phyloP scores from a whole-genome alignment of 2,329 filamentous ascomycete species.

The Botrytis paeoniae region DNA sequence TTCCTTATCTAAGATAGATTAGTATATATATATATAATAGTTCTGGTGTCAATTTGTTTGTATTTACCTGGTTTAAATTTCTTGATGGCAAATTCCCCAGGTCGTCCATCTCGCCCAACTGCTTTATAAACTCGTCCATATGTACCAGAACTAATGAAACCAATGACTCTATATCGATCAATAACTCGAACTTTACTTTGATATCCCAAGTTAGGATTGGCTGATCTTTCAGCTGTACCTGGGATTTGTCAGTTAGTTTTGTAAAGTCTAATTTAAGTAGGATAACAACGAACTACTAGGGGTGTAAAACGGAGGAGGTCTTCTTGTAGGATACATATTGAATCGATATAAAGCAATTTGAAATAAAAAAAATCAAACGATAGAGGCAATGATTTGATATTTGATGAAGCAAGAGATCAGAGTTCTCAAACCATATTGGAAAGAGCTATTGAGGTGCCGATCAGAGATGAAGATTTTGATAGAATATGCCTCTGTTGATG shows the following conservation, averaged over 20 bases:
- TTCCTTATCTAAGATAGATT: conserved; percentile 68
- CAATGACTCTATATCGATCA: conserved; percentile 93
- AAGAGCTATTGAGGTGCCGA: conserved; percentile 3
- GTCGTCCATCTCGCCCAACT: conserved; percentile 66
- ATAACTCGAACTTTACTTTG: conserved; percentile 82
- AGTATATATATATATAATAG: conserved; percentile 6
- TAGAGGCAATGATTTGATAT: conserved; percentile 24
- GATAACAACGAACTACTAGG: conserved; percentile 34
- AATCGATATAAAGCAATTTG: conserved; percentile 19
- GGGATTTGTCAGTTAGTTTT: conserved; percentile 23
- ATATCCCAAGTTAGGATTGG: conserved; percentile 48
- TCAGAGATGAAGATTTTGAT: not conserved
- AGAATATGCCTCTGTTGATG: not conserved
- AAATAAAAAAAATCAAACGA: conserved; percentile 9
- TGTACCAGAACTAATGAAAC: conserved; percentile 96
- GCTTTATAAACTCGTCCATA: conserved; percentile 99
- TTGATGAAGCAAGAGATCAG: conserved; percentile 20
- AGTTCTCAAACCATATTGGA: conserved; percentile 7
- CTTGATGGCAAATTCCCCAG: conserved; percentile 94
- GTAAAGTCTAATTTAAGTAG: conserved; percentile 39
- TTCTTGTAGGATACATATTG: conserved; percentile 35
- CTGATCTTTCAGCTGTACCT: conserved; percentile 54
- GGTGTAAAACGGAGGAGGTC: conserved; percentile 30
- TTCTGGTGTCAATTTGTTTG: not conserved
- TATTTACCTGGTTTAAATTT: conserved; percentile 58